Evolutionary conservation across 805 yeast genomes (phyloP).

Genomic region (Candida xiaguanensis): DNA sequence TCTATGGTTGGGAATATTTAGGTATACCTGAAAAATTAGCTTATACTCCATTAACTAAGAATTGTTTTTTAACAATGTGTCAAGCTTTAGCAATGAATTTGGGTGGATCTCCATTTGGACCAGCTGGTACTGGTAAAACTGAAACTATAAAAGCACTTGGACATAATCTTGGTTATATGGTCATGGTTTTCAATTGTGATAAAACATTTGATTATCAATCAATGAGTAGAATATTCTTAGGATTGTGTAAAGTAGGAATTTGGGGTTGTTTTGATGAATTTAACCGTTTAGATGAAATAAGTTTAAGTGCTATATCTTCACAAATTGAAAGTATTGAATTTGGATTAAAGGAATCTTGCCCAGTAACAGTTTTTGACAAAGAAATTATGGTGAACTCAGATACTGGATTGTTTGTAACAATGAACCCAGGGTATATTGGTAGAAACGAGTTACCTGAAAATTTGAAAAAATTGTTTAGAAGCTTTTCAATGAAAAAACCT

Average conservation of each 20-base stretch:
- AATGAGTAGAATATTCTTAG: conserved; percentile 71
- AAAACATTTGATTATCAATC: conserved; percentile 80
- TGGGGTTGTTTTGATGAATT: conserved; percentile 98
- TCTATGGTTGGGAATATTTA: conserved; percentile 78
- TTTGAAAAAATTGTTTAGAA: conserved; percentile 71
- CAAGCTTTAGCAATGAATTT: conserved; percentile 67
- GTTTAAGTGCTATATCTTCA: conserved; percentile 80
- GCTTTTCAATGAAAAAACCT: conserved; percentile 70
- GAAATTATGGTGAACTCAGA: conserved; percentile 36
- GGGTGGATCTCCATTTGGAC: conserved; percentile 94
- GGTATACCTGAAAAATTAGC: conserved; percentile 76
- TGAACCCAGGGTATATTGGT: conserved; percentile 88
- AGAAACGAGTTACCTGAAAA: conserved; percentile 83
- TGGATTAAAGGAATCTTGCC: conserved; percentile 35
- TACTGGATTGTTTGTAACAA: conserved; percentile 80
- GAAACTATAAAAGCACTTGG: conserved; percentile 87
- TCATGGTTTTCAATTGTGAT: conserved; percentile 87
- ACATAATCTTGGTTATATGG: conserved; percentile 72
- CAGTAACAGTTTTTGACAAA: conserved; percentile 43
- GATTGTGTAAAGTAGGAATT: conserved; percentile 78
- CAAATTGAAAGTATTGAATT: conserved; percentile 69
- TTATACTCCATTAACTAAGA: conserved; percentile 66
- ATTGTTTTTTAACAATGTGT: conserved; percentile 64
- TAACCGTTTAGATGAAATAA: conserved; percentile 67
- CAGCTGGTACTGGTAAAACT: conserved; percentile 97